Base-by-base conservation (phyloP, 805 yeast genomes). In the Yarrowia sp. region DNA sequence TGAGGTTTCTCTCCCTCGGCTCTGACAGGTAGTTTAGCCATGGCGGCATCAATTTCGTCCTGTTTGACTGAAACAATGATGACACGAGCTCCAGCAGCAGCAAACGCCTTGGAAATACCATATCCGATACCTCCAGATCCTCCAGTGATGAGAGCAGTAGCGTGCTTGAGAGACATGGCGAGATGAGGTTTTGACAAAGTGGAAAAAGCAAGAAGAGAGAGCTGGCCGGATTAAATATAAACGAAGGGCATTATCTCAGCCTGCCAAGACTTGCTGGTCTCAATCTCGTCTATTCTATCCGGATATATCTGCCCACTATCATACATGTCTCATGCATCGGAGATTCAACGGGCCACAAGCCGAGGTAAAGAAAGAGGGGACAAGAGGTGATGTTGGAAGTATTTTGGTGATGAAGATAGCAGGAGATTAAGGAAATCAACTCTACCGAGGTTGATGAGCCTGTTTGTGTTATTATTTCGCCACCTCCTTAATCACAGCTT, bases 91-190 rank as follows among this genome's bases (percentile, higher is more conserved):
- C 93, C 93, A 30, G 78, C 71, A 0, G 70, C 61, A 0, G 91
- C 84, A 38, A 89, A 77, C 33, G 72, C 74, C 46, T 74, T 70
- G 0, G 92, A 87, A n/a, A 90, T 82, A 0, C 82, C 81, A 2
- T 79, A 76, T 0, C 95, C 95, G 13, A 89, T 78, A 0, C 94
- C 94, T 61, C 83, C 77, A 0, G 92, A 86, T 0, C 88, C 92
- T 0, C 95, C 95, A 0, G 92, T 88, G 3, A 88, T 56, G 40
- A 73, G 67, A 14, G 71, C 69, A 13, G 66, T 66, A 36, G 65
- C 70, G 15, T 30, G 12, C 10, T n/a, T 39, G 44, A 53, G 60
- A 39, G 34, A 24, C 60, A 53, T 53, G 44, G 7, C 38, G 43
- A 3, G 19, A 3, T 1, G 17, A 14, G n/a, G 19, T 24, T 24